Percentiles rank a stretch among this genome's conserved stretches.
Conservation (phyloP, 1,284 basidiomycete species). For the Boletellus deceptivus region DNA sequence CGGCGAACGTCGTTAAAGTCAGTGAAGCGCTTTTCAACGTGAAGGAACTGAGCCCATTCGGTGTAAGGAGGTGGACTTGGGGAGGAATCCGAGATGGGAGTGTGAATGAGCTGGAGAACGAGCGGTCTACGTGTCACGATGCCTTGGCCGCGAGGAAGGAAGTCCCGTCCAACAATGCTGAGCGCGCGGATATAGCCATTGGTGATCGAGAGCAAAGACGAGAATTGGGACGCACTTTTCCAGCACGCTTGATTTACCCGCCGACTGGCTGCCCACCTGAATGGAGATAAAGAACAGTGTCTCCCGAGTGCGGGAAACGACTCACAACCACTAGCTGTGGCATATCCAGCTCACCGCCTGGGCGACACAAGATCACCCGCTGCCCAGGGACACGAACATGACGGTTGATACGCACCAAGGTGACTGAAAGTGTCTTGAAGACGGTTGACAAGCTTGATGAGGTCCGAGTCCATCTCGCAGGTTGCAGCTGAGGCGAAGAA, state of each 20-base stretch:
- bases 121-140: conserved; percentile 96
- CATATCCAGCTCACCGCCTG: conserved; percentile 85
- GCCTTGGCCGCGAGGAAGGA: conserved; percentile 89
- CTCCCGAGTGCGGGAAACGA: conserved; percentile 12
- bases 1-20: conserved; percentile 93
- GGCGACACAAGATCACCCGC: conserved; percentile 16
- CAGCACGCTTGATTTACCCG: conserved; percentile 83
- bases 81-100: conserved; percentile 53
- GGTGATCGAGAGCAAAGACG: conserved; percentile 6
- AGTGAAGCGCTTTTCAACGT: conserved; percentile 94
- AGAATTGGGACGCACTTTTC: conserved; percentile 61
- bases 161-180: conserved; percentile 94
- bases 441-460: conserved; percentile 95
- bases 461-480: conserved; percentile 81
- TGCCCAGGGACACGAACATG: conserved; percentile 9
- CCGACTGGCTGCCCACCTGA: conserved; percentile 83
- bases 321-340: conserved; percentile 79
- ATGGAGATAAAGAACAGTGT: not conserved
- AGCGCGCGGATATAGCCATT: not conserved
- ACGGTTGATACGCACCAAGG: conserved; percentile 53
- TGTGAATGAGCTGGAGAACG: conserved; percentile 94
- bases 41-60: conserved; percentile 97
- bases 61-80: conserved; percentile 48
- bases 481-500: conserved; percentile 7
- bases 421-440: conserved; percentile 89